Conservation (phyloP, 164 flowering plant species). For the Paratinospora sagittata region DNA sequence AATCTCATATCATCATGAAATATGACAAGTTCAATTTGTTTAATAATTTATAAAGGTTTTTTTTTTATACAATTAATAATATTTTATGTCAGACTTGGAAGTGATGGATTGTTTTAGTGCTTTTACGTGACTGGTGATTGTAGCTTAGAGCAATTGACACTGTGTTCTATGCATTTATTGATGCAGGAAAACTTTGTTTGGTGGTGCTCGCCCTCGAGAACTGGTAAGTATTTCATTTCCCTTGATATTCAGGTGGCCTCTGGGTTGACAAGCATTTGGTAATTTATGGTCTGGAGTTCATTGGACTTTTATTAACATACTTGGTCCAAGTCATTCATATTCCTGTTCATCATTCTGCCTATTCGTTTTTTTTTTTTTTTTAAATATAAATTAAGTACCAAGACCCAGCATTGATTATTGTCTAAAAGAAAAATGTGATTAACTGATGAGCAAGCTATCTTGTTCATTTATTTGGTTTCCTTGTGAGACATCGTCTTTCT, state of each 20-base stretch:
- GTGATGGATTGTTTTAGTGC: neutral
- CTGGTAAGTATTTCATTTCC: constrained; percentile 40
- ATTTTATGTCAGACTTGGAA: neutral
- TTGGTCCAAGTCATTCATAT: neutral
- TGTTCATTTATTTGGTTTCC: neutral
- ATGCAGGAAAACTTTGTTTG: constrained; percentile 70
- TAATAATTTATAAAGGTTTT: neutral
- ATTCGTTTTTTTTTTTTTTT: neutral
- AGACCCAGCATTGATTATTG: neutral
- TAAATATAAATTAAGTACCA: no score
- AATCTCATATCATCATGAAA: neutral
- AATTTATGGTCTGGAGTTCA: neutral
- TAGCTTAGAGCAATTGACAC: neutral
- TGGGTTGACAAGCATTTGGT: neutral
- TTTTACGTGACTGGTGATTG: neutral
- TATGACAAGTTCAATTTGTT: neutral
- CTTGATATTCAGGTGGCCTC: neutral
- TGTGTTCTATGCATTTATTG: neutral
- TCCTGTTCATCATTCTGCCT: neutral
- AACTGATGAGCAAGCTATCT: neutral
- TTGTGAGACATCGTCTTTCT: neutral
- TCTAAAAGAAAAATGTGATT: neutral
- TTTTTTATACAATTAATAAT: neutral
- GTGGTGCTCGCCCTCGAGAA: constrained; percentile 97
- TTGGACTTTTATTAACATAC: neutral